These are phyloP conservation scores for Thymus mandschuricus DNA, from an alignment of 257 asterid species.

Conservation along the genomic window DNA sequence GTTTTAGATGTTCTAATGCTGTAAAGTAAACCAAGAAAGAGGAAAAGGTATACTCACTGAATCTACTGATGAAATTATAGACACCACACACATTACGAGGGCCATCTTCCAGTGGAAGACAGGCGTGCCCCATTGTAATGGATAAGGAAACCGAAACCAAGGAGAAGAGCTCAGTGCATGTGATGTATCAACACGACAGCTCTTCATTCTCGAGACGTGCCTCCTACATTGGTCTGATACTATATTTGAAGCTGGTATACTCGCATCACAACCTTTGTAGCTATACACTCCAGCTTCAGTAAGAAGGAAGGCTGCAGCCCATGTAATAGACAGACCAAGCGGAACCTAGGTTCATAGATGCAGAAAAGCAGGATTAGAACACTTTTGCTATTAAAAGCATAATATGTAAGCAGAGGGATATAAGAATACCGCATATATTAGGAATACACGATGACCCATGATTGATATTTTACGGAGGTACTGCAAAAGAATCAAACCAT, in stretches of 20 bases:
- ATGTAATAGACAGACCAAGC: slow-evolving; percentile 78
- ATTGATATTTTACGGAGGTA: slow-evolving; percentile 92
- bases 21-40: slow-evolving; percentile 7
- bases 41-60: slow-evolving; percentile 66
- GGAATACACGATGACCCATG: slow-evolving; percentile 91
- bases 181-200: slow-evolving; percentile 85
- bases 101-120: slow-evolving; percentile 94
- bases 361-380: slow-evolving; percentile 16
- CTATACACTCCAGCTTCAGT: slow-evolving; percentile 81
- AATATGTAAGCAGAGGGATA: background rate
- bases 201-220: slow-evolving; percentile 76
- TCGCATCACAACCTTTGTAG: slow-evolving; percentile 88
- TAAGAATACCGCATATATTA: slow-evolving; percentile 76
- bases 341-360: slow-evolving; percentile 64
- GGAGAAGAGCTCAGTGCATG: slow-evolving; percentile 84
- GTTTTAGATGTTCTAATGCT: background rate
- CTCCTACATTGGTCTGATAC: slow-evolving; percentile 86
- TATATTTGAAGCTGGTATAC: slow-evolving; percentile 76
- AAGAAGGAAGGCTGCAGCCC: slow-evolving; percentile 82
- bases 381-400: slow-evolving; percentile 5
- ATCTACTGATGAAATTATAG: slow-evolving; percentile 89
- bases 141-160: slow-evolving; percentile 96
- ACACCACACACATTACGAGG: slow-evolving; percentile 91
- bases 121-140: slow-evolving; percentile 97
- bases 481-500: slow-evolving; percentile 54